Evolutionary conservation across 2,329 filamentous ascomycete species (phyloP).

Genomic region (Neoascochyta sp.): DNA sequence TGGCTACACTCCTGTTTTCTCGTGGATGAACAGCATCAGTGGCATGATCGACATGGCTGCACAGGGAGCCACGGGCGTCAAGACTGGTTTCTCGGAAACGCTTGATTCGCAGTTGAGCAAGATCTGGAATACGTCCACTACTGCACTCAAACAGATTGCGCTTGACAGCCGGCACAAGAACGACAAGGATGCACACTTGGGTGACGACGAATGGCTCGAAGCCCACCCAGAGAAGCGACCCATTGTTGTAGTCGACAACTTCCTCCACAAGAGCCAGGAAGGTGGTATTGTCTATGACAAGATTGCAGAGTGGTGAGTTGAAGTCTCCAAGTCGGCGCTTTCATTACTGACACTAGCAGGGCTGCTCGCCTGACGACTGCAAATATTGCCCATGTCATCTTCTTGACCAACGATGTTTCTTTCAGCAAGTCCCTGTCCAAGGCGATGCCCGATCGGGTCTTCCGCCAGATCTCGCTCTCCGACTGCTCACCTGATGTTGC

Average conservation of each 20-base stretch:
- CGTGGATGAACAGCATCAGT: conserved; percentile 92
- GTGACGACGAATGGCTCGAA: conserved; percentile 84
- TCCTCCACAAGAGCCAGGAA: conserved; percentile 67
- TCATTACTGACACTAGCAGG: conserved; percentile 36
- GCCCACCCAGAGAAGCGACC: conserved; percentile 79
- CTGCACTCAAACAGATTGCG: conserved; percentile 73
- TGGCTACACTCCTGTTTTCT: conserved; percentile 90
- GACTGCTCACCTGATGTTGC: conserved; percentile 81
- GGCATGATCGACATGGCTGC: conserved; percentile 89
- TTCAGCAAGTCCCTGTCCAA: conserved; percentile 85
- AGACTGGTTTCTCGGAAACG: conserved; percentile 91
- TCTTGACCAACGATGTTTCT: conserved; percentile 84
- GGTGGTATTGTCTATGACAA: conserved; percentile 50
- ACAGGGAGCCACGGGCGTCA: conserved; percentile 89
- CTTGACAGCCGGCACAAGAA: conserved; percentile 65
- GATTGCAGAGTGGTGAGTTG: conserved; percentile 65
- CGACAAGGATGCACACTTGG: conserved; percentile 68
- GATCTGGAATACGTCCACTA: conserved; percentile 79
- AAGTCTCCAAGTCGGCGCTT: background rate
- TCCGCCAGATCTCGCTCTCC: conserved; percentile 78
- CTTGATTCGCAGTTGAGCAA: conserved; percentile 84
- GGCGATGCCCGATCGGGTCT: conserved; percentile 84
- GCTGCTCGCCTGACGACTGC: conserved; percentile 78
- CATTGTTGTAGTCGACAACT: conserved; percentile 88
- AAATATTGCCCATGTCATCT: conserved; percentile 90